phyloP scores from a whole-genome alignment of 1,284 basidiomycete genomes.

The Apiotrichum porosum region DNA sequence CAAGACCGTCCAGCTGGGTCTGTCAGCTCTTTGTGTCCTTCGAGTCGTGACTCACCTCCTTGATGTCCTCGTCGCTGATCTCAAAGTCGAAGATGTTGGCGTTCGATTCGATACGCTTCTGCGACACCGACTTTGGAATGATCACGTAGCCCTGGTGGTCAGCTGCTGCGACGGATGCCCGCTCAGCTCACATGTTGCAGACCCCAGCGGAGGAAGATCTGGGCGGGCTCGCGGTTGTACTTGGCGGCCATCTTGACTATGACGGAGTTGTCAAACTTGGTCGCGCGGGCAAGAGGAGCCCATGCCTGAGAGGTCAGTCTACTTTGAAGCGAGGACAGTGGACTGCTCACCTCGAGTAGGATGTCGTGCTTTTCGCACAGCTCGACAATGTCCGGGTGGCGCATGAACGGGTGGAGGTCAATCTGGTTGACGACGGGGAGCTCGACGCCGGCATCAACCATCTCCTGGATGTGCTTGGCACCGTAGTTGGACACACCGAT shows the following conservation, averaged over 20 bases:
- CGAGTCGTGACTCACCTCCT: slow-evolving; percentile 37
- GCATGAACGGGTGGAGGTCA: slow-evolving; percentile 51
- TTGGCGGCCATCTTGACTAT: slow-evolving; percentile 43
- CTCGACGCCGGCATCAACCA: slow-evolving; percentile 36
- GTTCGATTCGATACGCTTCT: slow-evolving; percentile 52
- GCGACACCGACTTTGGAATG: slow-evolving; percentile 53
- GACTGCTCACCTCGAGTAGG: slow-evolving; percentile 45
- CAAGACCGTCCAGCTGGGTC: slow-evolving; percentile 36
- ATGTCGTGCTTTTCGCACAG: slow-evolving; percentile 51
- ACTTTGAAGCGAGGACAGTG: too few relatives aligned
- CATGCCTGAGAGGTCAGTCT: slow-evolving; percentile 37
- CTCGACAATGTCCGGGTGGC: slow-evolving; percentile 49
- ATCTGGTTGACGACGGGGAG: slow-evolving; percentile 49
- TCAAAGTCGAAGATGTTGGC: slow-evolving; percentile 52
- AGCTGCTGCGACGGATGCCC: neutral
- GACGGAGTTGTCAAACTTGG: slow-evolving; percentile 48
- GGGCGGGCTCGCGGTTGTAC: slow-evolving; percentile 46
- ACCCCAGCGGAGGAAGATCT: slow-evolving; percentile 54
- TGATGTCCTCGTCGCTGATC: slow-evolving; percentile 50
- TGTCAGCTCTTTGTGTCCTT: neutral
- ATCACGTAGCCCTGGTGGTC: slow-evolving; percentile 46
- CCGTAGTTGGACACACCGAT: slow-evolving; percentile 53
- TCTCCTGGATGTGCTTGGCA: slow-evolving; percentile 52
- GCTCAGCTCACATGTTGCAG: slow-evolving; percentile 49
- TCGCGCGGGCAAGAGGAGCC: slow-evolving; percentile 51